Conservation (phyloP, 345 rosid genomes). For the Camelina laxa region DNA sequence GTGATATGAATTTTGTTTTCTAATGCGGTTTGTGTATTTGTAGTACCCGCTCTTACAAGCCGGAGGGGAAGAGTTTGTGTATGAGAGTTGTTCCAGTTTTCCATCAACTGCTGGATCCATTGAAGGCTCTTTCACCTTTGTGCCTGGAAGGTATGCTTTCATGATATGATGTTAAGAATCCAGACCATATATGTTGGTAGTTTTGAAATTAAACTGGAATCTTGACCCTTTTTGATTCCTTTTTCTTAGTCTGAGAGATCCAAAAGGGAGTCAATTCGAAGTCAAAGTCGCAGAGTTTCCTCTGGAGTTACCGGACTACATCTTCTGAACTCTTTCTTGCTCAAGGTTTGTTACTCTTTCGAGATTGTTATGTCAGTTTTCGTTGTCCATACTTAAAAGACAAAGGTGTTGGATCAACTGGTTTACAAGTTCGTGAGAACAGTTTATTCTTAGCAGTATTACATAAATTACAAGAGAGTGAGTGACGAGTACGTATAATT, state of each 20-base stretch:
- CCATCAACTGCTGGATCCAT: slow-evolving; percentile 55
- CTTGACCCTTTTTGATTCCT: background rate
- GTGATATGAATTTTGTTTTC: background rate
- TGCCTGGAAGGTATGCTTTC: slow-evolving; percentile 76
- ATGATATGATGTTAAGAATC: background rate
- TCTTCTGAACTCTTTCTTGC: slow-evolving; percentile 50
- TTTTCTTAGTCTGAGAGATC: slow-evolving; percentile 56
- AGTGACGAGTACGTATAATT: background rate
- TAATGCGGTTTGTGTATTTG: slow-evolving; percentile 9
- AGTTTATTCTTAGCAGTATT: background rate
- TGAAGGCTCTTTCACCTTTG: slow-evolving; percentile 84
- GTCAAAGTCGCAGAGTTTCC: slow-evolving; percentile 67
- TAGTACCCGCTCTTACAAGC: slow-evolving; percentile 73
- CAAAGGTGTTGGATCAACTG: background rate
- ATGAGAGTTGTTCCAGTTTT: slow-evolving; percentile 59
- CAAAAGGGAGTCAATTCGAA: slow-evolving; percentile 62
- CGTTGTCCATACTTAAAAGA: background rate
- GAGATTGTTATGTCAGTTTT: background rate
- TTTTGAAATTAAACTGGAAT: slow-evolving; percentile 4
- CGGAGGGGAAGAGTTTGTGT: slow-evolving; percentile 73
- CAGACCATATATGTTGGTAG: background rate
- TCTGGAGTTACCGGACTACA: slow-evolving; percentile 65
- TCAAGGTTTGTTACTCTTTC: slow-evolving; percentile 26
- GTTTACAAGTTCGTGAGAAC: slow-evolving; percentile 16
- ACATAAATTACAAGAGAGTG: slow-evolving; percentile 1